phyloP scores from a whole-genome alignment of 2,329 filamentous ascomycete genomes.

The Trichoderma sp. region DNA sequence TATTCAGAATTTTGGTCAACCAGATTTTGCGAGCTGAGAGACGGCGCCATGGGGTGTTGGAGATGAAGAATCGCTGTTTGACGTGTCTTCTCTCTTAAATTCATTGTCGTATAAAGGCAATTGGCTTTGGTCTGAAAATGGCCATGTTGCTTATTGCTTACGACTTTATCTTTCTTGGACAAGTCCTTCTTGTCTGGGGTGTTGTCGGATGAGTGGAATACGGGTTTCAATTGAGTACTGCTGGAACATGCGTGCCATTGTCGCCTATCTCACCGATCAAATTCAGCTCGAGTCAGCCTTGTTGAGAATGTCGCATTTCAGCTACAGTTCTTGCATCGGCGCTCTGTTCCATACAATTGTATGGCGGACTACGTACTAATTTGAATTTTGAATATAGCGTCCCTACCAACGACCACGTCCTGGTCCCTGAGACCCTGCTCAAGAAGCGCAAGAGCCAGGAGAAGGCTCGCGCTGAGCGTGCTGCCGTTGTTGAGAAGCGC shows the following conservation, averaged over 20 bases:
- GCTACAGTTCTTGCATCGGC: conserved; percentile 93
- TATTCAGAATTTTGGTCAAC: conserved; percentile 39
- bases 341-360: conserved; percentile 62
- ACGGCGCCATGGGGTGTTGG: conserved; percentile 70
- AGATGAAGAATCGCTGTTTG: conserved; percentile 58
- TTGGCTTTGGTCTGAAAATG: conserved; percentile 33
- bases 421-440: conserved; percentile 98
- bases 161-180: conserved; percentile 41
- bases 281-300: conserved; percentile 81
- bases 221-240: conserved; percentile 1
- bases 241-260: conserved; percentile 18
- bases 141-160: conserved; percentile 25
- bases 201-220: conserved; percentile 70
- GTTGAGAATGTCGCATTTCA: conserved; percentile 86
- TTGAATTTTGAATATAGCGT: conserved; percentile 66
- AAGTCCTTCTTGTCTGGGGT: conserved; percentile 53
- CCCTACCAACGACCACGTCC: conserved; percentile 90
- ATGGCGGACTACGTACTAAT: conserved; percentile 77
- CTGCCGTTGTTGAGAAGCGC: conserved; percentile 76
- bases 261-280: conserved; percentile 69
- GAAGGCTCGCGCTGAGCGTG: conserved; percentile 92
- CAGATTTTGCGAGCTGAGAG: conserved; percentile 54
- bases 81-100: conserved; percentile 70
- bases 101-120: conserved; percentile 56
- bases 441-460: conserved; percentile 99